Evolutionary conservation across 176 grass and related monocot genomes (phyloP).

Genomic region (Panicum miliaceum): DNA sequence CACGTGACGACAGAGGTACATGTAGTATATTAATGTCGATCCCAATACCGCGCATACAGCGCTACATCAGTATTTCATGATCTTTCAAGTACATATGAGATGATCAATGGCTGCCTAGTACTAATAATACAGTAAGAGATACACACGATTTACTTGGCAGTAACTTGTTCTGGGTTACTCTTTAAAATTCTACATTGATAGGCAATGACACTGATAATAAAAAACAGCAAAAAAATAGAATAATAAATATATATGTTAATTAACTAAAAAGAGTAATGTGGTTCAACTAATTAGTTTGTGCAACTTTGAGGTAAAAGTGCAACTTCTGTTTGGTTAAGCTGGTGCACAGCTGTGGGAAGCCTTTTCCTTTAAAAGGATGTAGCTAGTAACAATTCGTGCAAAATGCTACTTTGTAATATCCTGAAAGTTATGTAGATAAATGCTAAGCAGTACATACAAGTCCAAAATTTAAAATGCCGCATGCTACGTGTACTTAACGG

Average conservation of each 20-base stretch:
- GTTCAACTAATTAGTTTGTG: neutral
- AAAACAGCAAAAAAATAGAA: neutral
- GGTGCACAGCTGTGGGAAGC: neutral
- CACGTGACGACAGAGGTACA: conserved; percentile 49
- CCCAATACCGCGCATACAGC: conserved; percentile 11
- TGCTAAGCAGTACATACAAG: neutral
- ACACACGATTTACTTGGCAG: neutral
- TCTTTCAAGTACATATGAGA: conserved; percentile 40
- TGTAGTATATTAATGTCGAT: conserved; percentile 3
- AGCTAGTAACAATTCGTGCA: no score
- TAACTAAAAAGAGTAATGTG: neutral
- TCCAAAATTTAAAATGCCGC: neutral
- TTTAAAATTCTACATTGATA: neutral
- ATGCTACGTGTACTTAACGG: neutral
- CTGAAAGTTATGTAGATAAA: neutral
- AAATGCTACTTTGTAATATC: neutral
- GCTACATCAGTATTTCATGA: conserved; percentile 20
- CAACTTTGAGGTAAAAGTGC: neutral
- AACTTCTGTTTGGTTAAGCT: neutral
- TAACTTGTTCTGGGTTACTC: neutral
- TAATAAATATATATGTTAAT: neutral
- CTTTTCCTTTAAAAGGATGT: neutral
- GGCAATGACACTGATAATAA: neutral
- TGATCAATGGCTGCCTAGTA: conserved; percentile 4
- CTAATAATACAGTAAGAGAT: neutral